Percentiles rank a stretch among this genome's conserved stretches.
These are phyloP conservation scores for Cardiospermum halicacabum DNA, from an alignment of 345 rosid genomes.

Conservation along the genomic window DNA sequence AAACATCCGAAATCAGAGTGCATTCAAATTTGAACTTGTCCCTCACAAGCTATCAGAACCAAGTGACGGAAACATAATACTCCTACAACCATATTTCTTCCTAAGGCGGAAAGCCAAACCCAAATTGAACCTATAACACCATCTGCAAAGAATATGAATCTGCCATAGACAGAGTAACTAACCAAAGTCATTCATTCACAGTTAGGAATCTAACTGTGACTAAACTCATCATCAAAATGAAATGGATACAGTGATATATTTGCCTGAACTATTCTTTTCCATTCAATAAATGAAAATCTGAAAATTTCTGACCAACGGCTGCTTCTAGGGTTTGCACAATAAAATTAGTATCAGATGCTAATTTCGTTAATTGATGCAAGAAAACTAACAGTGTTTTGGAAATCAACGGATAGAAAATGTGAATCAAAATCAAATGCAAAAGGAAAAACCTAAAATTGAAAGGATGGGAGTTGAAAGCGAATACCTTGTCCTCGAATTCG, in stretches of 20 bases:
- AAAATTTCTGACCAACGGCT: neutral
- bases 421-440: neutral
- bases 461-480: neutral
- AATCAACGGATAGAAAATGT: too few species aligned
- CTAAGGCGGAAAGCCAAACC: neutral
- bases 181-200: too few species aligned
- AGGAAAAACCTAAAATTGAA: neutral
- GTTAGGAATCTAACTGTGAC: too few species aligned
- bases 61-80: neutral
- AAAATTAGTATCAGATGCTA: neutral
- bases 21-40: neutral
- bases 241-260: neutral
- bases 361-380: neutral
- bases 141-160: neutral
- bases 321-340: neutral
- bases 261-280: neutral
- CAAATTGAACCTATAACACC: neutral
- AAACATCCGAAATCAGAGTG: neutral
- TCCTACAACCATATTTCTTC: neutral
- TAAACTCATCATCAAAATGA: neutral
- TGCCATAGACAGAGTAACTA: neutral
- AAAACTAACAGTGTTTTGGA: neutral
- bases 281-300: neutral
- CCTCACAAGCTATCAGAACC: neutral
- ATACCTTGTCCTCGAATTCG: conserved; percentile 71